These are phyloP conservation scores for Parasitella parasitica DNA, from an alignment of 371 early-diverging fungal species.

Conservation along the genomic window DNA sequence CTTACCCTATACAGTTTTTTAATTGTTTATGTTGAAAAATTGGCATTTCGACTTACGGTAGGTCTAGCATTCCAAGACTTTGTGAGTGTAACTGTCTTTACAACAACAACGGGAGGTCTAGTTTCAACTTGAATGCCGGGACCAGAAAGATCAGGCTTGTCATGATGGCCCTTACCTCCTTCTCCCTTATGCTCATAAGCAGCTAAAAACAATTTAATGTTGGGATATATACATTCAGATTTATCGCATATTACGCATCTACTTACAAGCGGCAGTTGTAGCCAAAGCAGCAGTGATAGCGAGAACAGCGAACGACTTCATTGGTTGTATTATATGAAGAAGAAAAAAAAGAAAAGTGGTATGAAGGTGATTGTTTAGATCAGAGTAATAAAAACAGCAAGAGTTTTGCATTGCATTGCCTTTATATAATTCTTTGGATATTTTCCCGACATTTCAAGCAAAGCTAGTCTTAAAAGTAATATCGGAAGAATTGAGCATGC, in stretches of 20 bases:
- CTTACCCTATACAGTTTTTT: not conserved
- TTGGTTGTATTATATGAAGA: not conserved
- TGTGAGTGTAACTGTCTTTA: slow-evolving; percentile 15
- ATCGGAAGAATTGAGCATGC: slow-evolving; percentile 6
- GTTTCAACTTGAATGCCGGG: slow-evolving; percentile 6
- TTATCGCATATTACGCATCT: not conserved
- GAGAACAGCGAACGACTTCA: slow-evolving; percentile 27
- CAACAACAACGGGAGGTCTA: slow-evolving; percentile 17
- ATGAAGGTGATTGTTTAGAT: not conserved
- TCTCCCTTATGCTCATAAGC: not conserved
- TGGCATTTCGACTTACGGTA: not conserved
- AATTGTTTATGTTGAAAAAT: not conserved
- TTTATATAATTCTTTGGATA: not conserved
- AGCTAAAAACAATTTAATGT: not conserved
- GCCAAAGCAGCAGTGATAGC: slow-evolving; percentile 24
- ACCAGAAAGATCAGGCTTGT: not conserved
- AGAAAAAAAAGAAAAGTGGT: slow-evolving; percentile 1
- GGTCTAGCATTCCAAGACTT: not conserved
- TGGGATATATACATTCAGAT: not conserved
- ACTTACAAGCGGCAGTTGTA: slow-evolving; percentile 20
- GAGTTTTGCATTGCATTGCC: not conserved
- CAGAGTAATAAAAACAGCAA: not conserved
- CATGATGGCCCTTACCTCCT: not conserved
- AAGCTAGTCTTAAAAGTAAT: slow-evolving; percentile 7
- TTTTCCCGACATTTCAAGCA: slow-evolving; percentile 7